Base-by-base conservation (phyloP, 345 rosid species). In the Eucalyptus tenuipes region DNA sequence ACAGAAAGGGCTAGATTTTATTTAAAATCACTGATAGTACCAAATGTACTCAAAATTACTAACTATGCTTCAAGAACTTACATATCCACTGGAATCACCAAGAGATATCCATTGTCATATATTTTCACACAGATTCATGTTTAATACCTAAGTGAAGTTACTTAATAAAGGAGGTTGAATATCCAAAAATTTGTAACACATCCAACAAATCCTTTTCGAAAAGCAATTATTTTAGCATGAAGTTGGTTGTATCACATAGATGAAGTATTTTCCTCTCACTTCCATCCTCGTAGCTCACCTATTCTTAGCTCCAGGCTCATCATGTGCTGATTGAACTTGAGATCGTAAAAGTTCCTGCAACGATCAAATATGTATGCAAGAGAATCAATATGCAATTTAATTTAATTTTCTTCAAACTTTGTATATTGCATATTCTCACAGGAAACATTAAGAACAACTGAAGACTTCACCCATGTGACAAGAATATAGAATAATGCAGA, bases 261-360 rank as follows among this genome's bases (percentile, higher is more conserved):
- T 37, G 47, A 75, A 75, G 47, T 75, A 37, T 75, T 75, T 75
- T 75, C 47, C 47, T 64, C 37, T 40, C 82, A 75, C 47, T 75
- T 40, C 82, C 47, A 40, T 75, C 82, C 27, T 20, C 29, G 4
- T 12, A 86, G 85, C 88, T 91, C 90, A 97, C 99, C 99, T 96
- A 88, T 93, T 93, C 93, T 94, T 95, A 88, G 87, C 91, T 88
- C 94, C 99, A 86, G 93, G 89, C 68, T 98, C 99, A 90, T 96
- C 98, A 94, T 96, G 92, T 92, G 97, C 99, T 87, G 98, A 91
- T 89, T 96, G 97, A 86, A 98, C 94, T 90, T 95, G 99, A 85
- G 98, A 94, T 47, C 99, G 95, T 86, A 98, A 93, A 89, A 92
- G 92, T 68, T 97, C 99, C 99, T 97, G 93, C 89, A 89, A 71